Conservation (phyloP, 768 basidiomycete species). For the Tephrocybe sp. region DNA sequence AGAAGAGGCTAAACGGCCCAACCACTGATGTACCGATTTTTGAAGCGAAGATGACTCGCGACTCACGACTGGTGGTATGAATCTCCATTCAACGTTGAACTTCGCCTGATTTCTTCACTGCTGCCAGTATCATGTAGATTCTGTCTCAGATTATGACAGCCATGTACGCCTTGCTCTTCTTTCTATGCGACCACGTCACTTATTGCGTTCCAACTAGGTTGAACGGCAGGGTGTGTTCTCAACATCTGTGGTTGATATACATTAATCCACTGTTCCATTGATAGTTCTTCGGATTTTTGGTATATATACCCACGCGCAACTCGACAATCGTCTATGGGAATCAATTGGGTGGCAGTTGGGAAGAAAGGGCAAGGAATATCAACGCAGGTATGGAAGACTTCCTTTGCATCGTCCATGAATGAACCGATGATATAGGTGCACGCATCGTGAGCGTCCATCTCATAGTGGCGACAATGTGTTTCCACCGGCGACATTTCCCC, state of each 20-base stretch:
- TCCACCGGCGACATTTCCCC: slow-evolving; percentile 52
- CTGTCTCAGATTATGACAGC: slow-evolving; percentile 12
- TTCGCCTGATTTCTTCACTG: neutral
- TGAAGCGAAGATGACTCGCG: slow-evolving; percentile 16
- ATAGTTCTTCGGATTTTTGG: slow-evolving; percentile 18
- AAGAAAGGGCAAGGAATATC: slow-evolving; percentile 51
- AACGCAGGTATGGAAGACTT: slow-evolving; percentile 43
- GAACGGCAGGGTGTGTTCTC: slow-evolving; percentile 13
- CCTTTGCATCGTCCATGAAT: neutral
- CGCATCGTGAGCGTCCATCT: slow-evolving; percentile 35
- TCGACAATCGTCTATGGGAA: slow-evolving; percentile 38
- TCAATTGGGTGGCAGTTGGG: slow-evolving; percentile 36
- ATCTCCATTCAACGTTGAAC: neutral
- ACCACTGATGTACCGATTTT: slow-evolving; percentile 16
- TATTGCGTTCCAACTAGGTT: neutral
- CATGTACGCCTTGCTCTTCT: neutral
- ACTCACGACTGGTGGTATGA: slow-evolving; percentile 16
- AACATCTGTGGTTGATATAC: neutral
- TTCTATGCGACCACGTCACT: neutral
- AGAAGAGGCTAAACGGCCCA: slow-evolving; percentile 13
- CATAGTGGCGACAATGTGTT: slow-evolving; percentile 42
- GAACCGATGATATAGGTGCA: slow-evolving; percentile 37
- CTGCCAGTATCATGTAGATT: slow-evolving; percentile 21
- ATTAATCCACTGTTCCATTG: neutral
- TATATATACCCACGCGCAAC: slow-evolving; percentile 37